phyloP scores from a whole-genome alignment of 1,139 yeast genomes.

The Saccharomyces hybrid region DNA sequence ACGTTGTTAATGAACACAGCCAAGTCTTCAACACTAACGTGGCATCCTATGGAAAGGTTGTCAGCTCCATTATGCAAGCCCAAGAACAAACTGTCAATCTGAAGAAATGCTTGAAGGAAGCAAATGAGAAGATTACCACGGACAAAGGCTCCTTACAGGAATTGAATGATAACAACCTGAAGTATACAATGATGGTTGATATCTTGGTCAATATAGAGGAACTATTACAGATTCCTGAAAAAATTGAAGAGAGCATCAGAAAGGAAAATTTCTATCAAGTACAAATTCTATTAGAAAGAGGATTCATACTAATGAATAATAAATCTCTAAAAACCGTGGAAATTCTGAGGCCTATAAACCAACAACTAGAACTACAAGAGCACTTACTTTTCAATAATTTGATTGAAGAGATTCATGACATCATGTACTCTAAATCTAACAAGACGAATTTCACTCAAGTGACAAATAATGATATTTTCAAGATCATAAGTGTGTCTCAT shows the following conservation, averaged over 20 bases:
- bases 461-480: slow-evolving; percentile 15
- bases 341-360: slow-evolving; percentile 50
- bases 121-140: slow-evolving; percentile 48
- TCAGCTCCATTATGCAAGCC: slow-evolving; percentile 33
- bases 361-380: slow-evolving; percentile 56
- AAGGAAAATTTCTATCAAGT: slow-evolving; percentile 67
- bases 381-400: slow-evolving; percentile 61
- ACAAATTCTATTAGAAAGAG: slow-evolving; percentile 52
- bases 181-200: slow-evolving; percentile 64
- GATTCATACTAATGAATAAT: slow-evolving; percentile 49
- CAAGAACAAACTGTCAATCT: slow-evolving; percentile 25
- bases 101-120: slow-evolving; percentile 32
- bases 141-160: slow-evolving; percentile 54
- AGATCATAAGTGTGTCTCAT: slow-evolving; percentile 18
- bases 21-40: slow-evolving; percentile 79
- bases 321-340: slow-evolving; percentile 58
- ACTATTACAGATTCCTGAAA: slow-evolving; percentile 51
- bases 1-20: slow-evolving; percentile 74
- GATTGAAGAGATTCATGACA: slow-evolving; percentile 68
- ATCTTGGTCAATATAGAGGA: slow-evolving; percentile 63
- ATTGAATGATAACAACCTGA: slow-evolving; percentile 53
- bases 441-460: slow-evolving; percentile 3
- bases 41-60: slow-evolving; percentile 62
- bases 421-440: slow-evolving; percentile 55
- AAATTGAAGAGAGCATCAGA: slow-evolving; percentile 56